These are phyloP conservation scores for Kregervanrija fluxuum DNA, from an alignment of 805 yeast genomes.

Conservation along the genomic window DNA sequence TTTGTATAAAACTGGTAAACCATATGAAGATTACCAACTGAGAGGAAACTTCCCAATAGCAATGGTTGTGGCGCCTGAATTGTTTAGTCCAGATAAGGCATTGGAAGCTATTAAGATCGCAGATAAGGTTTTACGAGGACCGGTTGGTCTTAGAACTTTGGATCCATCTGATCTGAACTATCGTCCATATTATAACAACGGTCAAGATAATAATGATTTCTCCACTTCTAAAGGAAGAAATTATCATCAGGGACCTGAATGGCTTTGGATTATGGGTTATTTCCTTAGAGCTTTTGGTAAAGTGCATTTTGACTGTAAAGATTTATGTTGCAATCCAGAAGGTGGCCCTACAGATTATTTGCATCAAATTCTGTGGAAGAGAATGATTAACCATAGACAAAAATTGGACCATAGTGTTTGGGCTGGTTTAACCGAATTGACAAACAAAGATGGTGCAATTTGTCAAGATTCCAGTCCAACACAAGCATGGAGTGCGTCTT, in stretches of 20 bases:
- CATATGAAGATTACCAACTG: conserved; percentile 88
- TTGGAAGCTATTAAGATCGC: conserved; percentile 61
- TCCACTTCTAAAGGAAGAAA: conserved; percentile 93
- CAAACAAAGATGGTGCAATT: conserved; percentile 76
- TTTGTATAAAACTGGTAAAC: conserved; percentile 70
- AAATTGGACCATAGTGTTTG: conserved; percentile 77
- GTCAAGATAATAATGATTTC: conserved; percentile 77
- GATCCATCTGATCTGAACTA: conserved; percentile 92
- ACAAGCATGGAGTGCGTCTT: conserved; percentile 94
- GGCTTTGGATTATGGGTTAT: conserved; percentile 92
- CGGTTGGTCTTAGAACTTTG: conserved; percentile 83
- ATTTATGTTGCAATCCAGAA: neutral
- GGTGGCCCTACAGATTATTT: conserved; percentile 41
- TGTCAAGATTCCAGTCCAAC: conserved; percentile 90
- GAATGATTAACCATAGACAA: conserved; percentile 56
- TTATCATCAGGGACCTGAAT: conserved; percentile 98
- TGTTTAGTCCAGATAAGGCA: conserved; percentile 61
- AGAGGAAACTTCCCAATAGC: conserved; percentile 92
- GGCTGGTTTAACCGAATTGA: conserved; percentile 91
- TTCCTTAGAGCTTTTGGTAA: conserved; percentile 70
- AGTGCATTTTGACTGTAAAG: conserved; percentile 35
- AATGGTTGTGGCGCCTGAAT: conserved; percentile 90
- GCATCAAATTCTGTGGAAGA: conserved; percentile 49
- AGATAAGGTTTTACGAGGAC: conserved; percentile 73
- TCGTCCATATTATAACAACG: conserved; percentile 79